Conservation (phyloP, 345 rosid genomes). For the Arabidopsis arenosa region DNA sequence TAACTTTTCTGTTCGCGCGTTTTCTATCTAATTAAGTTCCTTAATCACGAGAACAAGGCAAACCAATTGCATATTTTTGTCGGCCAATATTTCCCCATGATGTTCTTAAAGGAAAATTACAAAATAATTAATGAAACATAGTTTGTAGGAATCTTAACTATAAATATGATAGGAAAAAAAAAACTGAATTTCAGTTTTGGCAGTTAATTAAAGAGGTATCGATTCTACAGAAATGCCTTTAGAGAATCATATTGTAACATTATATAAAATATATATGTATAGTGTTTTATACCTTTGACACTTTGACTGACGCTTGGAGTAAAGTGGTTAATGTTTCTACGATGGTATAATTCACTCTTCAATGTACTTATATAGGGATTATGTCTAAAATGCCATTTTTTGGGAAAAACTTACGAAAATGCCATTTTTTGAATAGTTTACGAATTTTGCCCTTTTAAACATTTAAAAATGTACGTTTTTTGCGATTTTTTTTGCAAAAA, state of each 20-base stretch:
- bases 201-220: conserved; percentile 37
- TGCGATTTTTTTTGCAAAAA: no score
- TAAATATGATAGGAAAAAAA: neutral
- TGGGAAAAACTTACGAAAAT: no score
- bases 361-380: neutral
- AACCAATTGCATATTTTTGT: conserved; percentile 40
- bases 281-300: conserved; percentile 26
- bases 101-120: conserved; percentile 14
- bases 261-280: neutral
- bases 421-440: no score
- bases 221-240: conserved; percentile 24
- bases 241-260: conserved; percentile 29
- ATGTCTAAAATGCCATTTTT: no score
- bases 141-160: conserved; percentile 32
- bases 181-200: conserved; percentile 30
- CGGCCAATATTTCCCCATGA: conserved; percentile 38
- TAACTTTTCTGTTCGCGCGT: neutral
- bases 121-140: conserved; percentile 23
- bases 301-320: conserved; percentile 33
- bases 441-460: no score
- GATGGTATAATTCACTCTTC: neutral
- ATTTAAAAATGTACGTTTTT: no score
- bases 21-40: conserved; percentile 19
- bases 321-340: conserved; percentile 18
- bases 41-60: conserved; percentile 22